Evolutionary conservation across 2,329 filamentous ascomycete species (phyloP), one percentile per base, ranked within the genome.

Genomic region (Trichoderma hamatum): DNA sequence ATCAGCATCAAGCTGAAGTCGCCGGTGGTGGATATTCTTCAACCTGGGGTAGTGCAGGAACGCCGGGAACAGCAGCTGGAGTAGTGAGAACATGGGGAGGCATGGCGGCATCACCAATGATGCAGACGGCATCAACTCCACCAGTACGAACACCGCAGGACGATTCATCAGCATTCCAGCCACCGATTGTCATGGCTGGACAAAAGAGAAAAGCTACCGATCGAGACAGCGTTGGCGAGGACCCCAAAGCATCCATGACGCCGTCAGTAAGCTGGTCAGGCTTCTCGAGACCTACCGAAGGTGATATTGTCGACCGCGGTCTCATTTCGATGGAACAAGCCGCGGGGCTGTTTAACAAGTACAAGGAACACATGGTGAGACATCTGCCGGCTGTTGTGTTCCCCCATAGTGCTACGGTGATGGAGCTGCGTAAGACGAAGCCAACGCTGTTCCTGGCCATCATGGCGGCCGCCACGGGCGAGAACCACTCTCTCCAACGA

Each of bases 361-460:
- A 91, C 76, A 86, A 83, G 46, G 82, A 84, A 16, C 81, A 84
- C 58, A 90, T 91, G 85, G 81, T 84, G 21, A 81, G 81, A 2
- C 89, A 91, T 71, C 82, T 90, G 64, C 89, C 89, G 0, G 85
- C 85, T 2, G 86, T 92, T 21, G 82, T 90, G 30, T 88, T 92
- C 69, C 83, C 87, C 1, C 75, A 82, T 0, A 81, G 80, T 52
- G 85, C 83, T 55, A 86, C 86, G 3, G 85, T 83, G 5, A 80
- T 82, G 13, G 85, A 89, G 68, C 78, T 91, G 64, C 85, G 89
- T 59, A 81, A 81, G 71, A 79, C 82, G 2, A 89, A 87, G 75
- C 91, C 91, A 1, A 83, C 87, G 2, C 82, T 94, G 10, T 93
- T 93, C 74, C 82, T 92, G n/a, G 84, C 91, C 34, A 82, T 93